A percentile compares a stretch with the other conserved stretches of the same genome.
These are phyloP conservation scores for Lasiodiplodia hormozganensis DNA, from an alignment of 2,329 filamentous ascomycete species.

Conservation along the genomic window DNA sequence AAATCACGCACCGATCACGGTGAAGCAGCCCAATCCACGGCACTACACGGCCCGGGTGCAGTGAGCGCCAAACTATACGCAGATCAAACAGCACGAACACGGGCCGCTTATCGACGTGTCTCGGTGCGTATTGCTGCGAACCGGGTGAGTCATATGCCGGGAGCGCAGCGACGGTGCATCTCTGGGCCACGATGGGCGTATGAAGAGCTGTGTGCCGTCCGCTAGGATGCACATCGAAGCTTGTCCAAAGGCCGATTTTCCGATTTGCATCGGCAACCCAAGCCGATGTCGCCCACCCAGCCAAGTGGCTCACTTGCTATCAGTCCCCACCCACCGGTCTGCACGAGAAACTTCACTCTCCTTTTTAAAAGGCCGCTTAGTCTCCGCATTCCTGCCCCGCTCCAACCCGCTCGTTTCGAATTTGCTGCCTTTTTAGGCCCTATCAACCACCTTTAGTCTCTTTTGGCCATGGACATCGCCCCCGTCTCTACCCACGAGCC, in stretches of 20 bases:
- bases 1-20: not conserved
- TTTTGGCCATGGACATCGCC: conserved; percentile 7
- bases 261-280: conserved; percentile 2
- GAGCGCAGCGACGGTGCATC: not conserved
- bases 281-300: conserved; percentile 14
- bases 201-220: not conserved
- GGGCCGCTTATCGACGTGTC: not conserved
- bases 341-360: not conserved
- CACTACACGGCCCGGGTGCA: not conserved
- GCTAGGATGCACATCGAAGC: not conserved
- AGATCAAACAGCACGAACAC: not conserved
- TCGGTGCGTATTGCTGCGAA: conserved; percentile 2
- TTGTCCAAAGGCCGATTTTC: conserved; percentile 5
- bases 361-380: not conserved
- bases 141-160: conserved; percentile 13
- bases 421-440: not conserved
- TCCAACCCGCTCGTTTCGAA: not conserved
- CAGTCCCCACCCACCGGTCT: conserved; percentile 15
- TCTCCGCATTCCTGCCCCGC: conserved; percentile 2
- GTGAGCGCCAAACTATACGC: not conserved
- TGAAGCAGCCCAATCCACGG: not conserved
- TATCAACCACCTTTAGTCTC: not conserved
- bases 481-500: not conserved
- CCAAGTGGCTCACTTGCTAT: not conserved
- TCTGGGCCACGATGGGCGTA: not conserved